Evolutionary conservation across 768 basidiomycete genomes (phyloP).

Genomic region (Psilocybe sp.): DNA sequence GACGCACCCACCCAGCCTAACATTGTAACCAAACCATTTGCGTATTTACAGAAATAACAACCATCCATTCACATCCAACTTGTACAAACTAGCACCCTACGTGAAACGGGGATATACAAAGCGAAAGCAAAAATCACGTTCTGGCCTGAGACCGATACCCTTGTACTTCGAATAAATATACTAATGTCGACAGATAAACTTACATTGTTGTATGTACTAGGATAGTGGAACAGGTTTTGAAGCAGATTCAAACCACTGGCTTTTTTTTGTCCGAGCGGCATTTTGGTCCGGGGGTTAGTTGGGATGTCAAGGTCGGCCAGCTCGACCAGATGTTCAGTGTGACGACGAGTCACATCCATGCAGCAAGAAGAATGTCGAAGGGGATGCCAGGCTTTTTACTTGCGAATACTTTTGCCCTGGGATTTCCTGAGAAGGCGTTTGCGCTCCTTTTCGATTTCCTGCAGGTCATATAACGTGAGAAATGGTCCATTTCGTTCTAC

Average conservation of each 20-base stretch:
- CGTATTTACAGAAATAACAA: background rate
- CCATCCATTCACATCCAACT: constrained; percentile 6
- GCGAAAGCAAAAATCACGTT: constrained; percentile 8
- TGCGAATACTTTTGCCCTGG: constrained; percentile 61
- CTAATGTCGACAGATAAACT: constrained; percentile 8
- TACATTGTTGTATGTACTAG: background rate
- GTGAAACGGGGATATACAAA: constrained; percentile 2
- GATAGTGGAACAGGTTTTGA: background rate
- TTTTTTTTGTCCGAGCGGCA: background rate
- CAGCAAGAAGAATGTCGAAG: too few species aligned
- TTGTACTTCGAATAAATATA: constrained; percentile 18
- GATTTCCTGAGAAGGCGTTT: constrained; percentile 69
- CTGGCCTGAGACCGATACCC: background rate
- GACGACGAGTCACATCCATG: too few species aligned
- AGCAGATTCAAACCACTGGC: too few species aligned
- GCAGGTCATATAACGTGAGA: background rate
- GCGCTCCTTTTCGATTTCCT: constrained; percentile 68
- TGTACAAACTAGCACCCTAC: constrained; percentile 3
- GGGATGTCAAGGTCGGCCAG: background rate
- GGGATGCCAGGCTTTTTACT: constrained; percentile 25
- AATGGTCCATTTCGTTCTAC: background rate
- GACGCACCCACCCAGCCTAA: too few species aligned
- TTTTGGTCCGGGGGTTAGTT: background rate
- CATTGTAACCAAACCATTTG: background rate
- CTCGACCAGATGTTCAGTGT: too few species aligned